Evolutionary conservation across 2,329 filamentous ascomycete genomes (phyloP).

Genomic region (Fusarium duplospermum): DNA sequence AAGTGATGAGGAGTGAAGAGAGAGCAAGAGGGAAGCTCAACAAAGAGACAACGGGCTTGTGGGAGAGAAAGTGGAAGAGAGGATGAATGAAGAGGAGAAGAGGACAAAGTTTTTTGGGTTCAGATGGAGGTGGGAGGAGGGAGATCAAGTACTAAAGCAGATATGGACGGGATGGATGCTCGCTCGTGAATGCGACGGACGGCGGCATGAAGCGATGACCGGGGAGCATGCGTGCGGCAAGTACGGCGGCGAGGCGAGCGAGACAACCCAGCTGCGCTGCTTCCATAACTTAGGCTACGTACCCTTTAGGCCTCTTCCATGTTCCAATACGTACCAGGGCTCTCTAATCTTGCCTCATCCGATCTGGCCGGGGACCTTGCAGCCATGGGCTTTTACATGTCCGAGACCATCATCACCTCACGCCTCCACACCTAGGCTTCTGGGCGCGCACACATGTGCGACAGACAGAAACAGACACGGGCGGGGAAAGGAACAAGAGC

Average conservation of each 20-base stretch:
- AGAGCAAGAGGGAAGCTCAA: slow-evolving; percentile 9
- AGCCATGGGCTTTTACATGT: slow-evolving; percentile 31
- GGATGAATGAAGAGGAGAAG: slow-evolving; percentile 16
- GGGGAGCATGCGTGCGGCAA: slow-evolving; percentile 22
- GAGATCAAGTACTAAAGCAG: slow-evolving; percentile 35
- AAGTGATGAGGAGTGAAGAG: slow-evolving; percentile 11
- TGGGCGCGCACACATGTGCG: slow-evolving; percentile 27
- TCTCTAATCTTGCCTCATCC: slow-evolving; percentile 13
- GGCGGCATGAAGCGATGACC: slow-evolving; percentile 19
- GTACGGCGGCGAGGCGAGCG: slow-evolving; percentile 25
- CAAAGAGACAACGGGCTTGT: background rate
- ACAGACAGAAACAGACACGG: slow-evolving; percentile 27
- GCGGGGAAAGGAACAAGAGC: slow-evolving; percentile 30
- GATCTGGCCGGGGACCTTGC: slow-evolving; percentile 17
- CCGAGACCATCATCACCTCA: slow-evolving; percentile 27
- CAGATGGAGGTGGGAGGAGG: slow-evolving; percentile 34
- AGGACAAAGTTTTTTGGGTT: slow-evolving; percentile 19
- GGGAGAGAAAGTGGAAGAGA: slow-evolving; percentile 6
- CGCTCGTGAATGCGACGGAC: slow-evolving; percentile 31
- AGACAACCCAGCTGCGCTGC: background rate
- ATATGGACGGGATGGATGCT: slow-evolving; percentile 14
- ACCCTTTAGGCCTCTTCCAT: slow-evolving; percentile 20
- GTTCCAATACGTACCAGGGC: slow-evolving; percentile 8
- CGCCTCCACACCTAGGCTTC: background rate
- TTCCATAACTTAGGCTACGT: background rate